Conservation (phyloP, 2,329 filamentous ascomycete genomes). For the Pestalotiopsis sp. region DNA sequence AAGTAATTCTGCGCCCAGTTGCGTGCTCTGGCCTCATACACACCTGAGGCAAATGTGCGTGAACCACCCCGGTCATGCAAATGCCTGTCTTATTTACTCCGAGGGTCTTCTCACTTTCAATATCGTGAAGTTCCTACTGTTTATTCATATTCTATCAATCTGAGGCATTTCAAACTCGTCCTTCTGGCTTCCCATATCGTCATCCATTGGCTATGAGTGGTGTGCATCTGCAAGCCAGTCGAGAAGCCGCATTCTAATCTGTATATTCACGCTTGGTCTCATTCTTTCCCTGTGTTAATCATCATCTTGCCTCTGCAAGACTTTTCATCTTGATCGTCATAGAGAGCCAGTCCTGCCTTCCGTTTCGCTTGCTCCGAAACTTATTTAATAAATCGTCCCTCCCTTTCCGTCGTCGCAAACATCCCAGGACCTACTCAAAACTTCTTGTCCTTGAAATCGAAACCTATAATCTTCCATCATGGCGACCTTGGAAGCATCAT, state of each 20-base stretch:
- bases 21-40: too few species aligned
- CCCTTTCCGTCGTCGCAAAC: too few species aligned
- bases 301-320: too few species aligned
- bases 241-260: not conserved
- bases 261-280: too few species aligned
- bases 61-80: not conserved
- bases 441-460: too few species aligned
- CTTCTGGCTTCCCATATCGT: not conserved
- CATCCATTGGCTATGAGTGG: too few species aligned
- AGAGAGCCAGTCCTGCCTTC: too few species aligned
- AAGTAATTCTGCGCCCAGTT: not conserved
- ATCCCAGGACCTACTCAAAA: too few species aligned
- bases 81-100: not conserved
- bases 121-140: not conserved
- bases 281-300: too few species aligned
- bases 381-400: too few species aligned
- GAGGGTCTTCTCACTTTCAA: not conserved
- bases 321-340: too few species aligned
- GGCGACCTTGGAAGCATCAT: constrained; percentile 31
- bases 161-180: not conserved
- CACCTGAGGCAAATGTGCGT: constrained; percentile 5
- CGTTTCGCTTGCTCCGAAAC: too few species aligned
- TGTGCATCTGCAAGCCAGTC: not conserved
- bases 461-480: constrained; percentile 3
- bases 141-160: not conserved